Evolutionary conservation across 495 filamentous ascomycete species (phyloP), one percentile per base, ranked within the genome.

Genomic region (Trichodelitschia bisporula): DNA sequence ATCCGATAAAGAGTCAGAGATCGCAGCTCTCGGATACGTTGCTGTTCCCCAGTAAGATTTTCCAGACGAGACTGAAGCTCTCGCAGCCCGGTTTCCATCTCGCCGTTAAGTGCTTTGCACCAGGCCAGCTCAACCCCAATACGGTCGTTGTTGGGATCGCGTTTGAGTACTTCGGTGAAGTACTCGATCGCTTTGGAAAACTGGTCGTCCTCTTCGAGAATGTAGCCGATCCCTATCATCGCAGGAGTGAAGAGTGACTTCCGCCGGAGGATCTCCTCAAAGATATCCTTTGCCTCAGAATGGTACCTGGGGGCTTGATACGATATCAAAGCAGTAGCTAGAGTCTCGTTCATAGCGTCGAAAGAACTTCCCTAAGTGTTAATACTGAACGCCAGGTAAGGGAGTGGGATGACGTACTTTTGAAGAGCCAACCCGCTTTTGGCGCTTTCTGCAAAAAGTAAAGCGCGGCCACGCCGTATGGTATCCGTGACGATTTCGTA

Each of bases 261-360:
- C 20, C 71, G 62, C 25, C 62, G 50, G 0, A 99, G 58, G 1
- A 92, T 75, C 5, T 56, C 55, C 36, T 86, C 69, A 38, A 99
- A 99, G 6, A 90, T 59, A 9, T 36, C 39, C 40, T 75, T 80
- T 2, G 86, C 89, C 54, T 95, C 83, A 15, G 66, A 56, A 41
- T 95, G 86, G 38, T 95, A 62, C 30, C 78, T 74, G 2, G 86
- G 89, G 2, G 79, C 64, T 47, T 92, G 79, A 39, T 90, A 77
- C 31, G 74, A 70, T 3, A 95, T 72, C 19, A 93, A 51, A 0
- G 79, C 66, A 14, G 80, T 90, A 2, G 66, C 84, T 6, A 95
- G 62, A 26, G 61, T 69, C 15, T 75, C 64, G 39, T 68, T 77
- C 16, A 26, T 30, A 19, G 18, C 15, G 4, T 30, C 25, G 12